Percentiles rank a stretch among this genome's conserved stretches.
Evolutionary conservation across 2,329 filamentous ascomycete genomes (phyloP).

Genomic region (Periconia sp.): DNA sequence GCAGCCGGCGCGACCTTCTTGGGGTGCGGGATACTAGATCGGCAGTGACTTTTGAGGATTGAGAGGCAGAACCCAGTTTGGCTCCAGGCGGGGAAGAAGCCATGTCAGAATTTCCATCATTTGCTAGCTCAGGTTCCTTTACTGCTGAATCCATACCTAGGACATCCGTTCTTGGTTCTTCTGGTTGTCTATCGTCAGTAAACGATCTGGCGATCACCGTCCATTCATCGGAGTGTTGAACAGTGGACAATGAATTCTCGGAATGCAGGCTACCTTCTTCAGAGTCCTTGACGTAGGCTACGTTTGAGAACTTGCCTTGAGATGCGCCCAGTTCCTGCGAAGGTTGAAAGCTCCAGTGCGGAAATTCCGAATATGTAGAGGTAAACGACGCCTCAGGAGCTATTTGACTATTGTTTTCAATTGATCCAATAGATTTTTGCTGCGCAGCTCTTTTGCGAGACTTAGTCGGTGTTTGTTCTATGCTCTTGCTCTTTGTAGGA

Average conservation of each 20-base stretch:
- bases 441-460: slow-evolving; percentile 16
- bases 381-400: slow-evolving; percentile 11
- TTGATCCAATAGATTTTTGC: slow-evolving; percentile 1
- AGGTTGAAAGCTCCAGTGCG: slow-evolving; percentile 17
- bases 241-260: slow-evolving; percentile 30
- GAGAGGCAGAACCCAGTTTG: background rate
- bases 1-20: slow-evolving; percentile 15
- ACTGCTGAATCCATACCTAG: background rate
- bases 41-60: background rate
- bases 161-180: background rate
- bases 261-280: slow-evolving; percentile 33
- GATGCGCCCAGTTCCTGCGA: slow-evolving; percentile 28
- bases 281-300: slow-evolving; percentile 32
- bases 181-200: slow-evolving; percentile 15
- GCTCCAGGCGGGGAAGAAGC: background rate
- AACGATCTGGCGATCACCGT: slow-evolving; percentile 1
- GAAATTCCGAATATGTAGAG: slow-evolving; percentile 13
- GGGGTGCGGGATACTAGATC: slow-evolving; percentile 10
- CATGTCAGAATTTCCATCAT: background rate
- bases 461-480: slow-evolving; percentile 2
- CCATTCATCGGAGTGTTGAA: slow-evolving; percentile 24
- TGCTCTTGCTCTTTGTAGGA: slow-evolving; percentile 11
- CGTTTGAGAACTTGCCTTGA: slow-evolving; percentile 24
- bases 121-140: background rate
- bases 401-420: slow-evolving; percentile 5